phyloP scores from a whole-genome alignment of 2,329 filamentous ascomycete species.

The Talaromyces islandicus region DNA sequence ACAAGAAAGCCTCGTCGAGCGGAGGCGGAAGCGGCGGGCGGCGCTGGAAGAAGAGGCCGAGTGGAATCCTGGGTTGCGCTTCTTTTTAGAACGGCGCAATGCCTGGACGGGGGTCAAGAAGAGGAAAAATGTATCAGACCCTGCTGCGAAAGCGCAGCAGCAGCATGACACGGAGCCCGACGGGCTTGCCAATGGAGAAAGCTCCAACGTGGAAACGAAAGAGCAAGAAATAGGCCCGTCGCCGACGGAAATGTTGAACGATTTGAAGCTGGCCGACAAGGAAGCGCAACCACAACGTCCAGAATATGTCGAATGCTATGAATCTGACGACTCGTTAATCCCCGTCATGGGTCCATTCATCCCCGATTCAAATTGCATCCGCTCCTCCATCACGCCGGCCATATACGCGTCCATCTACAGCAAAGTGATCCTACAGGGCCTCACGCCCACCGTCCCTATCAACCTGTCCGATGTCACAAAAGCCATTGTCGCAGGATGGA shows the following conservation, averaged over 20 bases:
- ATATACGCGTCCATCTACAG: slow-evolving; percentile 81
- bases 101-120: slow-evolving; percentile 71
- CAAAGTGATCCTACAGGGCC: slow-evolving; percentile 73
- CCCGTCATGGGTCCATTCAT: slow-evolving; percentile 70
- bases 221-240: neutral
- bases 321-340: slow-evolving; percentile 54
- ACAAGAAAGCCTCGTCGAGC: slow-evolving; percentile 38
- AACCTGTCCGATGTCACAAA: slow-evolving; percentile 77
- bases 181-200: neutral
- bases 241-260: neutral
- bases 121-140: slow-evolving; percentile 12
- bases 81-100: slow-evolving; percentile 70
- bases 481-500: slow-evolving; percentile 84
- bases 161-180: neutral
- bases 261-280: neutral
- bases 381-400: slow-evolving; percentile 65
- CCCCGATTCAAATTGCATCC: slow-evolving; percentile 67
- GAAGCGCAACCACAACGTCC: neutral
- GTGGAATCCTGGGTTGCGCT: slow-evolving; percentile 79
- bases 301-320: slow-evolving; percentile 21
- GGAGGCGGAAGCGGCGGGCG: slow-evolving; percentile 52
- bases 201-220: neutral
- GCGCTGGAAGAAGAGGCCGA: slow-evolving; percentile 58
- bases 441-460: slow-evolving; percentile 81
- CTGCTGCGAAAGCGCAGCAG: neutral